These are phyloP conservation scores for Plectosphaerella plurivora DNA, from an alignment of 2,329 filamentous ascomycete genomes.

Conservation along the genomic window DNA sequence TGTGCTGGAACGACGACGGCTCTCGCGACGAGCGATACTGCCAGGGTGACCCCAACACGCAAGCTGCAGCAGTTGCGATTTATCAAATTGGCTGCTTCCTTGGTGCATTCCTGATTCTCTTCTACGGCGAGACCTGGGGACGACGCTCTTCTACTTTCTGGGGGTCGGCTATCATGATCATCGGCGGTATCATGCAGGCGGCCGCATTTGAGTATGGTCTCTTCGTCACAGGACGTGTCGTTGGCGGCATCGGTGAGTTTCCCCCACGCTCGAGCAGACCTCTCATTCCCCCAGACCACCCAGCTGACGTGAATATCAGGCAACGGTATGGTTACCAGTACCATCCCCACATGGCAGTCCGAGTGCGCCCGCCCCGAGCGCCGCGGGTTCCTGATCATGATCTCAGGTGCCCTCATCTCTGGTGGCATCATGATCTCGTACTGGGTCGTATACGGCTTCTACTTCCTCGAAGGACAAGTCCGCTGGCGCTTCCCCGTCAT, in stretches of 20 bases:
- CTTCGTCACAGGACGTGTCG: slow-evolving; percentile 17
- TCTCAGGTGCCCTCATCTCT: slow-evolving; percentile 21
- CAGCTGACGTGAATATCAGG: slow-evolving; percentile 1
- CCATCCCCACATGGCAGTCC: slow-evolving; percentile 23
- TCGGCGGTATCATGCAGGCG: slow-evolving; percentile 21
- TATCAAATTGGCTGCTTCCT: slow-evolving; percentile 23
- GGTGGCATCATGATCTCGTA: slow-evolving; percentile 25
- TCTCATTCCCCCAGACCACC: too few relatives aligned
- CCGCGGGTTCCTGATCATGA: slow-evolving; percentile 19
- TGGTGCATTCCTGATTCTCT: slow-evolving; percentile 21
- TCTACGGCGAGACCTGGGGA: slow-evolving; percentile 22
- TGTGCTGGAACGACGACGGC: slow-evolving; percentile 18
- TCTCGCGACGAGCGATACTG: slow-evolving; percentile 15
- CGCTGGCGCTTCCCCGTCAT: slow-evolving; percentile 27
- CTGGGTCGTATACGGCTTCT: slow-evolving; percentile 25
- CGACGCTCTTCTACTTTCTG: slow-evolving; percentile 25
- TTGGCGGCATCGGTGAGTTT: slow-evolving; percentile 14
- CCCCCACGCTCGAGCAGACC: too few relatives aligned
- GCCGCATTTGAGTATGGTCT: slow-evolving; percentile 18
- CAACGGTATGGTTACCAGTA: slow-evolving; percentile 22
- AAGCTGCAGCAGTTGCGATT: slow-evolving; percentile 20
- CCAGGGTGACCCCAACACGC: slow-evolving; percentile 19
- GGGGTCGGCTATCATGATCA: slow-evolving; percentile 23
- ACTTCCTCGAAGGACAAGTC: slow-evolving; percentile 21
- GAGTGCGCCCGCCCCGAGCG: slow-evolving; percentile 21